Evolutionary conservation across 2,329 filamentous ascomycete species (phyloP).

Genomic region (Fusarium heterosporum): DNA sequence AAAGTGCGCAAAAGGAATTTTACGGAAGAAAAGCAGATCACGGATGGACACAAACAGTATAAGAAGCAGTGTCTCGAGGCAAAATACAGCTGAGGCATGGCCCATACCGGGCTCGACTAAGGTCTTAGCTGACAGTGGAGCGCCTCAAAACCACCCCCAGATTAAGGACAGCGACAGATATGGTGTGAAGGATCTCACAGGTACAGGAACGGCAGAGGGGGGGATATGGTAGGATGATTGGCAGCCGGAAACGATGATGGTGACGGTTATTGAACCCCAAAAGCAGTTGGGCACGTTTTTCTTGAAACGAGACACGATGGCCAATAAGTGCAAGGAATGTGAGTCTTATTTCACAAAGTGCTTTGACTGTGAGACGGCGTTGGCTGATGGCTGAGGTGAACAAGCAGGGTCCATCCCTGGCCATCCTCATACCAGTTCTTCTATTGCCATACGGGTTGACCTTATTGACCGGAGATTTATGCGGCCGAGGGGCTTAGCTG

Average conservation of each 20-base stretch:
- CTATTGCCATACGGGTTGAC: background rate
- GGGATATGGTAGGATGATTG: background rate
- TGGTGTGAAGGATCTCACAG: constrained; percentile 15
- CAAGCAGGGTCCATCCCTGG: background rate
- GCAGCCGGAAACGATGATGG: constrained; percentile 9
- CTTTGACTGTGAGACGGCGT: background rate
- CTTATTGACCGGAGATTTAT: background rate
- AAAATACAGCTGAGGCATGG: background rate
- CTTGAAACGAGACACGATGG: constrained; percentile 2
- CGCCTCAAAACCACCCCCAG: background rate
- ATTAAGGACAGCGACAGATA: constrained; percentile 11
- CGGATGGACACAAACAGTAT: constrained; percentile 9
- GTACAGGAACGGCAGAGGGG: background rate
- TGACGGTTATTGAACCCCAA: constrained; percentile 21
- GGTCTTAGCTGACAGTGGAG: constrained; percentile 9
- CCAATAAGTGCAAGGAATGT: constrained; percentile 4
- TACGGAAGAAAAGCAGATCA: background rate
- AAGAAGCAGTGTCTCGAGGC: background rate
- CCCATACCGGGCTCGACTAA: background rate
- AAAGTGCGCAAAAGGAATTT: background rate
- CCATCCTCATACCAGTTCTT: background rate
- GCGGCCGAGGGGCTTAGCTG: background rate
- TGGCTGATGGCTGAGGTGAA: background rate
- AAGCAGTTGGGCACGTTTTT: constrained; percentile 7
- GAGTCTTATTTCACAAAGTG: background rate